A percentile compares a stretch with the other conserved stretches of the same genome.
phyloP scores from a whole-genome alignment of 306 rosid species.

The Quercus suber region DNA sequence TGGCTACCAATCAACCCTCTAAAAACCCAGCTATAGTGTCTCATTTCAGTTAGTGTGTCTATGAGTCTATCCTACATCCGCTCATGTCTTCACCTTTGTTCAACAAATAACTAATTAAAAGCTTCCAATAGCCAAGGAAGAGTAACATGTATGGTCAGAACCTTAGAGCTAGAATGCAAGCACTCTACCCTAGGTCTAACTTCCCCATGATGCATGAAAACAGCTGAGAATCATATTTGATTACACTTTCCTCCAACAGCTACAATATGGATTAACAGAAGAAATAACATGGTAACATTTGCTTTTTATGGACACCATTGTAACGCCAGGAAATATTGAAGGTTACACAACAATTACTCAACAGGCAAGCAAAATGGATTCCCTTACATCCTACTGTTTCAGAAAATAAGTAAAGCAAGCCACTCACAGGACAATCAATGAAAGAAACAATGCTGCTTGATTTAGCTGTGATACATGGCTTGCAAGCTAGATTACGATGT shows the following conservation, averaged over 20 bases:
- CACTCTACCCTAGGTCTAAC: not conserved
- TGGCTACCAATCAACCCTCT: not conserved
- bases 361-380: not conserved
- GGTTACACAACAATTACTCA: not conserved
- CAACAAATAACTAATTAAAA: not conserved
- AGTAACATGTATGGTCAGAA: not conserved
- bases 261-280: not conserved
- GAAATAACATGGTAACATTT: not conserved
- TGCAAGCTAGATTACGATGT: not conserved
- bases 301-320: not conserved
- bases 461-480: not conserved
- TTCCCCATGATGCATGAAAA: not conserved
- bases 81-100: not conserved
- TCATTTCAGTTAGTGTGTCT: not conserved
- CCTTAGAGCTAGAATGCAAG: not conserved
- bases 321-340: not conserved
- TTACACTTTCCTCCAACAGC: not conserved
- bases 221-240: not conserved
- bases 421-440: not conserved
- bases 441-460: too few relatives aligned
- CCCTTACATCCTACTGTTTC: not conserved
- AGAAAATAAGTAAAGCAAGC: not conserved
- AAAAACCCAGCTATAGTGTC: not conserved
- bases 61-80: not conserved
- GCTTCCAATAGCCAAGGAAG: not conserved